These are phyloP conservation scores for Rhododendron mucronatum DNA, from an alignment of 148 eudicot genomes.

Conservation along the genomic window DNA sequence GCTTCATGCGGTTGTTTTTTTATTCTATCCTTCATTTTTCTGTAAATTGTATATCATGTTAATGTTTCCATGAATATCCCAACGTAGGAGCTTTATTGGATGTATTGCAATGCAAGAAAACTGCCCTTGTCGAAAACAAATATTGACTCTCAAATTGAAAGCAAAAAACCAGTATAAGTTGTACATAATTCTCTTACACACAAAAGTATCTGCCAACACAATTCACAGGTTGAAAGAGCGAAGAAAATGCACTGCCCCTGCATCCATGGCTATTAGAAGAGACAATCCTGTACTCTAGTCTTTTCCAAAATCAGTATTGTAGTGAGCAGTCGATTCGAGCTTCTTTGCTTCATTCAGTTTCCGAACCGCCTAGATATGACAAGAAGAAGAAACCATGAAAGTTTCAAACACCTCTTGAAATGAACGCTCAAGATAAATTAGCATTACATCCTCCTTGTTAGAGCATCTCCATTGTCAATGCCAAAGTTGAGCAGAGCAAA, in stretches of 20 bases:
- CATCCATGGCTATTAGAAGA: constrained; percentile 9
- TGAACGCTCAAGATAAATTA: background rate
- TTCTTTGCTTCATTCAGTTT: constrained; percentile 92
- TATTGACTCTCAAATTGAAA: background rate
- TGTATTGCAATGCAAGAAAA: background rate
- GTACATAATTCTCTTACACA: background rate
- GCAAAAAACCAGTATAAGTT: background rate
- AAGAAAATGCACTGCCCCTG: constrained; percentile 11
- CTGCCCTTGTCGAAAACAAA: background rate
- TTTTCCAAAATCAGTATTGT: constrained; percentile 88
- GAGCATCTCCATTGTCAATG: background rate
- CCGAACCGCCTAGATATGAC: constrained; percentile 64
- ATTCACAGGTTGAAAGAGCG: background rate
- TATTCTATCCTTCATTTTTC: background rate
- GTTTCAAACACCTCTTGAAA: background rate
- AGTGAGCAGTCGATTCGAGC: constrained; percentile 81
- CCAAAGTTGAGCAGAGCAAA: background rate
- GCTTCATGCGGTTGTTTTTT: background rate
- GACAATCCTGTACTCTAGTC: constrained; percentile 29
- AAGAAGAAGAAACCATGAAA: background rate
- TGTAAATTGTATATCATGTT: background rate
- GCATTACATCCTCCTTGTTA: background rate
- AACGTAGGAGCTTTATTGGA: background rate
- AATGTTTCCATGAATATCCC: background rate
- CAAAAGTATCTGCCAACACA: background rate